These are phyloP conservation scores for Podila minutissima DNA, from an alignment of 192 early-diverging fungal genomes.

Conservation along the genomic window DNA sequence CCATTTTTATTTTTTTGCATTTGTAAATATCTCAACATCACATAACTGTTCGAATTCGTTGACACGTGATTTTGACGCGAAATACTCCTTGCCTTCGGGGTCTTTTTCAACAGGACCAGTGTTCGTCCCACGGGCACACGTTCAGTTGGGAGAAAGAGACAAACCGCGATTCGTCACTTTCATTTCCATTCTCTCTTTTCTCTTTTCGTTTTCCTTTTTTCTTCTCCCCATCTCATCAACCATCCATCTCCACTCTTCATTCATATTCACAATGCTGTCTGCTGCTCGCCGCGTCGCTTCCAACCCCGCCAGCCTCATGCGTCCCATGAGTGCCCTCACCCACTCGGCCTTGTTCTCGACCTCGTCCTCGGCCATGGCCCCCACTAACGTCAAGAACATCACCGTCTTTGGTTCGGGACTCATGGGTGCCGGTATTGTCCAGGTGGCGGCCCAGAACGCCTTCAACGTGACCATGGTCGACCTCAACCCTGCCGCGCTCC, in stretches of 20 bases:
- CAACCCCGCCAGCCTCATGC: slow-evolving; percentile 45
- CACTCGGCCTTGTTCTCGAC: slow-evolving; percentile 41
- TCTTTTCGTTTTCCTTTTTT: slow-evolving; percentile 5
- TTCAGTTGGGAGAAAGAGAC: background rate
- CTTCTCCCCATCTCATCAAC: background rate
- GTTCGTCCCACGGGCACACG: too few species aligned
- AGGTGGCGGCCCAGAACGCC: slow-evolving; percentile 84
- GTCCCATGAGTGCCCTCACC: slow-evolving; percentile 37
- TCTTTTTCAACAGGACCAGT: too few species aligned
- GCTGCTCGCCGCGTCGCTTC: slow-evolving; percentile 45
- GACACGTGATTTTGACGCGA: slow-evolving; percentile 1
- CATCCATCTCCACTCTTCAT: slow-evolving; percentile 1
- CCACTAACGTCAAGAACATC: slow-evolving; percentile 66
- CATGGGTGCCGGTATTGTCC: slow-evolving; percentile 91
- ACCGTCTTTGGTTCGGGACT: slow-evolving; percentile 89
- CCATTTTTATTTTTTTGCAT: background rate
- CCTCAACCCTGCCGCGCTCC: slow-evolving; percentile 71
- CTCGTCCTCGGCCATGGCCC: slow-evolving; percentile 44
- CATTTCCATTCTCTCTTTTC: background rate
- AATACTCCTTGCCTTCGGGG: background rate
- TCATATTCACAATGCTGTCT: slow-evolving; percentile 30
- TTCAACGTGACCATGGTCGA: slow-evolving; percentile 92
- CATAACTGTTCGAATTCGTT: background rate
- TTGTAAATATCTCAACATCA: background rate
- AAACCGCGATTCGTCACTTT: background rate